phyloP scores from a whole-genome alignment of 257 asterid genomes.

The Rubia yunnanensis region DNA sequence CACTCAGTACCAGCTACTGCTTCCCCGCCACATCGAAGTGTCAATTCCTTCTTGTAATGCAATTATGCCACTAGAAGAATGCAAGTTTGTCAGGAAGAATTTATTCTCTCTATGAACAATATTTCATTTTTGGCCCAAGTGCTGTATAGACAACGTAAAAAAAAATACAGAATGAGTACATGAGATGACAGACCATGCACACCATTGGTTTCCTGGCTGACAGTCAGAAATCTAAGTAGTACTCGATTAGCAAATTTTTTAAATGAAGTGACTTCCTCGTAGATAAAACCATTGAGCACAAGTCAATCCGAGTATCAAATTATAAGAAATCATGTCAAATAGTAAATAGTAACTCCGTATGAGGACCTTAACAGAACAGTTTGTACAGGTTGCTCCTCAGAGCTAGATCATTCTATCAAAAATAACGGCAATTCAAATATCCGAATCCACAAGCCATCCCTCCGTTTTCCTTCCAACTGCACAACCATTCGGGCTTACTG shows the following conservation, averaged over 20 bases:
- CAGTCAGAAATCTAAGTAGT: not conserved
- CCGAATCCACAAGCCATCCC: not conserved
- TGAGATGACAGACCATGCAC: not conserved
- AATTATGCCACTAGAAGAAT: no score
- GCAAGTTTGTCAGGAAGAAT: not conserved
- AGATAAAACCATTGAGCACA: not conserved
- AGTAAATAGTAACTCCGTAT: not conserved
- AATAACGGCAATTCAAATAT: not conserved
- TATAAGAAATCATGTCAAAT: not conserved
- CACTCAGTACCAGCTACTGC: not conserved
- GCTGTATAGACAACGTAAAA: not conserved
- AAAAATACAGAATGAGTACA: not conserved
- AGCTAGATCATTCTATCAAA: not conserved
- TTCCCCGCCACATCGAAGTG: not conserved
- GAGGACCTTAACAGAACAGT: not conserved
- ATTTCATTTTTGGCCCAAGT: not conserved
- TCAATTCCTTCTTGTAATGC: no score
- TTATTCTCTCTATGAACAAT: not conserved
- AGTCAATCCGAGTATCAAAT: not conserved
- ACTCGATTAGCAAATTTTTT: not conserved
- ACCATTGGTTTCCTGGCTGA: not conserved
- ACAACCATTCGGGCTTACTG: not conserved
- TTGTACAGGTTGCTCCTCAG: not conserved
- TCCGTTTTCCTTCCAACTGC: not conserved
- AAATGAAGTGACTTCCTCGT: not conserved